A percentile compares a stretch with the other conserved stretches of the same genome.
Evolutionary conservation across 257 asterid genomes (phyloP).

Genomic region (Thymus mandschuricus): DNA sequence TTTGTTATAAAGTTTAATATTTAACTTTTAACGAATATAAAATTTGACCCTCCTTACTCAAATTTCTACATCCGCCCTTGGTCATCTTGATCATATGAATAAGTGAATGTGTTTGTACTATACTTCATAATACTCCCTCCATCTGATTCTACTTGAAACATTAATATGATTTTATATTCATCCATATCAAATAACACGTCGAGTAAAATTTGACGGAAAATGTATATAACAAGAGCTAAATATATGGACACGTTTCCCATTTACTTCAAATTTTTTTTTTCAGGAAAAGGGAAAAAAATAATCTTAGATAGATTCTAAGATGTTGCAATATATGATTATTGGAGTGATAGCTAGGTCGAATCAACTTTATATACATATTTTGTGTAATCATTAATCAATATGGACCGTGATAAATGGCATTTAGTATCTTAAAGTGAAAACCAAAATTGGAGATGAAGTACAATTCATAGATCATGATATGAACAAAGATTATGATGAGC

Average conservation of each 20-base stretch:
- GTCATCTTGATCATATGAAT: too few species aligned
- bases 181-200: too few species aligned
- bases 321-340: conserved; percentile 3
- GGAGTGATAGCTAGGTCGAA: not conserved
- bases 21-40: too few species aligned
- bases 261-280: not conserved
- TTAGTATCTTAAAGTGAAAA: conserved; percentile 25
- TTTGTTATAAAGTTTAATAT: too few species aligned
- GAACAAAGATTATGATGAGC: conserved; percentile 41
- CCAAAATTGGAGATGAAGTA: conserved; percentile 33
- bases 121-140: too few species aligned
- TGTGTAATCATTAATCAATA: conserved; percentile 48
- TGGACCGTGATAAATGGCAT: conserved; percentile 17
- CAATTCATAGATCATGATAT: not conserved
- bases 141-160: too few species aligned
- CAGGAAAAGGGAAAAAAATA: not conserved
- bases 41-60: too few species aligned
- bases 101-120: too few species aligned
- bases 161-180: too few species aligned
- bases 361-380: conserved; percentile 27
- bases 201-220: too few species aligned
- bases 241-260: not conserved
- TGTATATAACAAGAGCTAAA: too few species aligned
- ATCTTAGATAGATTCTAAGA: not conserved
- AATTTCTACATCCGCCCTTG: too few species aligned